Conservation (phyloP, 2,329 filamentous ascomycete species). For the Endothia cerciana region DNA sequence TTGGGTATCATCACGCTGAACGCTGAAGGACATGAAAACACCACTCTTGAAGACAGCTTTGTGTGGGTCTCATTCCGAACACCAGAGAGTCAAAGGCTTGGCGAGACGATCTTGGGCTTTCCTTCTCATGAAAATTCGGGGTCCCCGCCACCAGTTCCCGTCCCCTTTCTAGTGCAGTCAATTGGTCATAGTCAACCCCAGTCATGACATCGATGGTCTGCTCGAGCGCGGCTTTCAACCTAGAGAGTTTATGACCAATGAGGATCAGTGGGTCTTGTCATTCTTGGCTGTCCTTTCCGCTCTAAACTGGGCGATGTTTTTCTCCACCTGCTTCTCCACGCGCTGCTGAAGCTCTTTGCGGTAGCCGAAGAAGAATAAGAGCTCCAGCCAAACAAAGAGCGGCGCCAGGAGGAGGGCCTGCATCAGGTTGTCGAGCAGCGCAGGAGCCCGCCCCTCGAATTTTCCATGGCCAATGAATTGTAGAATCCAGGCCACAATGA, state of each 20-base stretch:
- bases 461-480: conserved; percentile 92
- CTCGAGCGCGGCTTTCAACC: background rate
- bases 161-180: background rate
- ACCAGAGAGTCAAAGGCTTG: background rate
- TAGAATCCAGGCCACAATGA: conserved; percentile 78
- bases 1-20: conserved; percentile 8
- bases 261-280: conserved; percentile 54
- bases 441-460: conserved; percentile 87
- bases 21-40: background rate
- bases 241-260: background rate
- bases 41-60: background rate
- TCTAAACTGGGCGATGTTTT: conserved; percentile 77
- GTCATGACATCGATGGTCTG: background rate
- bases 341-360: conserved; percentile 83
- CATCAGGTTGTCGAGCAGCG: conserved; percentile 85
- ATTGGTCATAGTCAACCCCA: background rate
- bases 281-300: conserved; percentile 54
- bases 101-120: background rate
- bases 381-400: conserved; percentile 95
- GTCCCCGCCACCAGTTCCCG: background rate
- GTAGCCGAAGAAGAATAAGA: conserved; percentile 89
- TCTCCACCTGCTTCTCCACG: conserved; percentile 74
- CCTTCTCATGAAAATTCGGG: background rate
- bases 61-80: background rate
- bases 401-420: conserved; percentile 93